These are phyloP conservation scores for Gossypium davidsonii DNA, from an alignment of 441 rosid genomes.

Conservation along the genomic window DNA sequence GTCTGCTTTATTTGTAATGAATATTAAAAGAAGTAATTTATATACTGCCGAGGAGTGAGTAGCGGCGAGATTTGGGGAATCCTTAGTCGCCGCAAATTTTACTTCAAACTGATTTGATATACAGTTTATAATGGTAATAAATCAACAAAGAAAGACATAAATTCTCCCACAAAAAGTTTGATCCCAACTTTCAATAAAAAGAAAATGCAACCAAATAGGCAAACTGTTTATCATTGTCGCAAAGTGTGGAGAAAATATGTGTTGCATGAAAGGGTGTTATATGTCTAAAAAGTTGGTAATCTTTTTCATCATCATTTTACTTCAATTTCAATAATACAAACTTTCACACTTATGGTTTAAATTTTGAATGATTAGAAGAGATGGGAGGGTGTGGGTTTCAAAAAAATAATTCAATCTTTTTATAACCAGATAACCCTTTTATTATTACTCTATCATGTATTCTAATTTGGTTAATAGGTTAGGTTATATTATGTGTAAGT, in stretches of 20 bases:
- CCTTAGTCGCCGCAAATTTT: constrained; percentile 39
- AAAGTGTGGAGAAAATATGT: constrained; percentile 5
- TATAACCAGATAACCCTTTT: not conserved
- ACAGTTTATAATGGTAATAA: no score
- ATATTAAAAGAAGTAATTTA: not conserved
- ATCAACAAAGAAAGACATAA: not conserved
- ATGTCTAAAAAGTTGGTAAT: constrained; percentile 28
- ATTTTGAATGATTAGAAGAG: constrained; percentile 23
- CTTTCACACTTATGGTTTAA: constrained; percentile 23
- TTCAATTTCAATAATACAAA: constrained; percentile 29
- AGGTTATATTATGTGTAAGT: no score
- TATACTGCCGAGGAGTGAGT: constrained; percentile 40
- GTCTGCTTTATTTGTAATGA: constrained; percentile 5
- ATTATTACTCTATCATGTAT: no score
- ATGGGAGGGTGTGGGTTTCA: constrained; percentile 7
- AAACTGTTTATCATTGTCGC: not conserved
- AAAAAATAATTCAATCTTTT: not conserved
- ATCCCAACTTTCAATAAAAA: not conserved
- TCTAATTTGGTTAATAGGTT: no score
- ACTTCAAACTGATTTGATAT: no score
- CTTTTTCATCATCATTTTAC: constrained; percentile 35
- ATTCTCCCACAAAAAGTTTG: constrained; percentile 18
- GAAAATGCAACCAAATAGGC: not conserved
- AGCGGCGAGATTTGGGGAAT: constrained; percentile 66
- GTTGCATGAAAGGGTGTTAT: constrained; percentile 22